These are phyloP conservation scores for Yueomyces sinensis DNA, from an alignment of 805 yeast genomes.

Conservation along the genomic window DNA sequence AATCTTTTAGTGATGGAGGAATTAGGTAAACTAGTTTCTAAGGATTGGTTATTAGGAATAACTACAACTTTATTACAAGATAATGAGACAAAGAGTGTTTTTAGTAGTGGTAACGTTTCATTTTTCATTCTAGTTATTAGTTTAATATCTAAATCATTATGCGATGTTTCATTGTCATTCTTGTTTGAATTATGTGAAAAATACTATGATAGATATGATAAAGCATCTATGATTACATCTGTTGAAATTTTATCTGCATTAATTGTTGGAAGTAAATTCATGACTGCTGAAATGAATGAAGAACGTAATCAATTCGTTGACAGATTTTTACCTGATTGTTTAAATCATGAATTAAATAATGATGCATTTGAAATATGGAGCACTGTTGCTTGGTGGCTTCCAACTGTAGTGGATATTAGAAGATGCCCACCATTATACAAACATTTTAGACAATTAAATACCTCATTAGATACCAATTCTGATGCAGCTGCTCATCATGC, in stretches of 20 bases:
- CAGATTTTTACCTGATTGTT: constrained; percentile 30
- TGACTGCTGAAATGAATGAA: constrained; percentile 23
- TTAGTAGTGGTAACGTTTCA: constrained; percentile 52
- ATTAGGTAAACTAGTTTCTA: constrained; percentile 35
- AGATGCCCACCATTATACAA: constrained; percentile 42
- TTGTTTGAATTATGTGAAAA: constrained; percentile 36
- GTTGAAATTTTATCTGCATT: constrained; percentile 63
- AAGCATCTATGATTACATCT: constrained; percentile 59
- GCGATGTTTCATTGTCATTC: constrained; percentile 34
- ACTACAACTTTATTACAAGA: constrained; percentile 45
- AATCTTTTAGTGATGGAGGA: constrained; percentile 31
- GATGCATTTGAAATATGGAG: constrained; percentile 67
- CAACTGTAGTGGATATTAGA: constrained; percentile 52
- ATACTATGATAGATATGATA: constrained; percentile 51
- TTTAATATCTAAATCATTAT: constrained; percentile 31
- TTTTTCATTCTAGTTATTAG: constrained; percentile 38
- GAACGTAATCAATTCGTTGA: constrained; percentile 35
- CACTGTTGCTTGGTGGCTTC: constrained; percentile 62
- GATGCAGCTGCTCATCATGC: constrained; percentile 56
- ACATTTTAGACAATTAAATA: constrained; percentile 32
- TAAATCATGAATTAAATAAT: constrained; percentile 52
- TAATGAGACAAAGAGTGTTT: constrained; percentile 54
- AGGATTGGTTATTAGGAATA: constrained; percentile 45
- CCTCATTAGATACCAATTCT: constrained; percentile 31
- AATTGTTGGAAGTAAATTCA: constrained; percentile 33